Evolutionary conservation across 768 basidiomycete species (phyloP).

Genomic region (Leccinum truebloodii): DNA sequence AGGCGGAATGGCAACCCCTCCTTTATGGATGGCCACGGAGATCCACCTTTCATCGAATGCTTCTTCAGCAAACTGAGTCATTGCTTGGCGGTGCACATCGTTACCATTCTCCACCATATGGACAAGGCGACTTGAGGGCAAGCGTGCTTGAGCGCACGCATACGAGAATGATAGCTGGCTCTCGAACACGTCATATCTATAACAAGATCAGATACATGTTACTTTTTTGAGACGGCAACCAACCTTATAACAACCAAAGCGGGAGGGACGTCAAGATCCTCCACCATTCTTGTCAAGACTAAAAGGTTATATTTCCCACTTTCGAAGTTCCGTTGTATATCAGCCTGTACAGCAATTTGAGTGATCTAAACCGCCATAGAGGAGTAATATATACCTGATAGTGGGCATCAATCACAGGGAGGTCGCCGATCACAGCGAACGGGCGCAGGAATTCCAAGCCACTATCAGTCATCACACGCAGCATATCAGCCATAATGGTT

Average conservation of each 20-base stretch:
- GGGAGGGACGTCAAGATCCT: constrained; percentile 61
- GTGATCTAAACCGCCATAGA: constrained; percentile 2
- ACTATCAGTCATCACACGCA: constrained; percentile 51
- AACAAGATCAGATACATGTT: constrained; percentile 9
- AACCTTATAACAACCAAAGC: constrained; percentile 65
- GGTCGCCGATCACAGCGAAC: constrained; percentile 44
- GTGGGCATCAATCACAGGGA: constrained; percentile 32
- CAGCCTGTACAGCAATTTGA: constrained; percentile 38
- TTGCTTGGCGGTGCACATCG: constrained; percentile 51
- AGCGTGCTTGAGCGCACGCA: constrained; percentile 48
- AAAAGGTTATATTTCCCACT: constrained; percentile 64
- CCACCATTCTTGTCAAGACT: constrained; percentile 55
- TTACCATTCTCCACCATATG: constrained; percentile 65
- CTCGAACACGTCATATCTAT: constrained; percentile 48
- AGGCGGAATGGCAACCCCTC: constrained; percentile 45
- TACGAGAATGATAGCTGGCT: constrained; percentile 63
- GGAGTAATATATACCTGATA: constrained; percentile 33
- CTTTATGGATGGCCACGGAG: constrained; percentile 39
- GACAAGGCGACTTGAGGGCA: constrained; percentile 52
- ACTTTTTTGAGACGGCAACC: constrained; percentile 17
- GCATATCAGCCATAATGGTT: constrained; percentile 55
- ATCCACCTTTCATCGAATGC: constrained; percentile 53
- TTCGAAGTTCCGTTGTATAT: constrained; percentile 50
- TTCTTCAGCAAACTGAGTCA: constrained; percentile 45
- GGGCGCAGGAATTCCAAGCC: constrained; percentile 57